Evolutionary conservation across 164 flowering plant genomes (phyloP).

Genomic region (Santalum album): DNA sequence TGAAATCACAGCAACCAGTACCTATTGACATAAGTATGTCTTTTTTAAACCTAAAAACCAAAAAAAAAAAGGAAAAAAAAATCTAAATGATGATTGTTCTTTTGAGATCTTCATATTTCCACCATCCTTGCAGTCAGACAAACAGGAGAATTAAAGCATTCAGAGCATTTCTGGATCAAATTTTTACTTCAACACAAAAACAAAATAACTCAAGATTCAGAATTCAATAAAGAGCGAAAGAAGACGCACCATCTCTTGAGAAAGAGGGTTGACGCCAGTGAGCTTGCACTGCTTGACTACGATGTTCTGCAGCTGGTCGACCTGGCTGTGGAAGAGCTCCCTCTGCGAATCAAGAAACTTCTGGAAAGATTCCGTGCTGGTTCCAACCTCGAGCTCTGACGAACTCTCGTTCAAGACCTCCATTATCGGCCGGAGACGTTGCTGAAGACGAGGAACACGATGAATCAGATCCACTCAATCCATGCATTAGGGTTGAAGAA

Average conservation of each 20-base stretch:
- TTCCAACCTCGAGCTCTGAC: constrained; percentile 39
- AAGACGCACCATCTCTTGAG: constrained; percentile 83
- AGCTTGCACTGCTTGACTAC: constrained; percentile 77
- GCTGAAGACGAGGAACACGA: constrained; percentile 1
- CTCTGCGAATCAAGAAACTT: constrained; percentile 56
- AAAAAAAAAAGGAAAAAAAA: no score
- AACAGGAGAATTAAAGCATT: no score
- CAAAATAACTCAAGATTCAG: no score
- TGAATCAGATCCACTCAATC: constrained; percentile 1
- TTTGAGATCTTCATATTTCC: no score
- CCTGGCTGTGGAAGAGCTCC: constrained; percentile 64
- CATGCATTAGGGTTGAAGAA: constrained; percentile 4
- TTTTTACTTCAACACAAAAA: no score
- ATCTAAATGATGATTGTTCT: no score
- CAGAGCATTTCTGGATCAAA: no score
- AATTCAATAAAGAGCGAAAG: neutral
- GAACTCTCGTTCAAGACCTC: constrained; percentile 33
- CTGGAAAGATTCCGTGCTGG: constrained; percentile 31
- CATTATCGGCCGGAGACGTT: constrained; percentile 15
- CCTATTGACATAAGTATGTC: no score
- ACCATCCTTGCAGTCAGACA: no score
- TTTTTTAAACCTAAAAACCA: no score
- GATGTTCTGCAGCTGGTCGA: constrained; percentile 60
- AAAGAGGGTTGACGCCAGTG: constrained; percentile 92
- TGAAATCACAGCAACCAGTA: no score